Evolutionary conservation across 805 yeast genomes (phyloP).

Genomic region (Metschnikowia bowlesiae): DNA sequence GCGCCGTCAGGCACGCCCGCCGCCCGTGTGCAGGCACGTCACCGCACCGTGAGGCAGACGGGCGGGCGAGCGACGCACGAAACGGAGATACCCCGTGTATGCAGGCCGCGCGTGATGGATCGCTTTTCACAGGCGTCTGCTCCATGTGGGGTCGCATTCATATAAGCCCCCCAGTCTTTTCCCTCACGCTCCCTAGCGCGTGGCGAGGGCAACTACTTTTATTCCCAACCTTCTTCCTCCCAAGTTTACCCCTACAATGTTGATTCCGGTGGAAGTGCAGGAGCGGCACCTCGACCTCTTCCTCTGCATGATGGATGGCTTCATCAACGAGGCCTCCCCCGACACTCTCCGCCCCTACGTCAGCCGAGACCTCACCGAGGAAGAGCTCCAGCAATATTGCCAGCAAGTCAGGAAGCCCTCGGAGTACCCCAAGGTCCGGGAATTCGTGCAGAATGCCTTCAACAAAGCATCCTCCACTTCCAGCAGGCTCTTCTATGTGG

Average conservation of each 20-base stretch:
- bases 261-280: constrained; percentile 13
- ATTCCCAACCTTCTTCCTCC: no score
- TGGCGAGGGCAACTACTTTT: no score
- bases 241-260: neutral
- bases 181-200: neutral
- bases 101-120: neutral
- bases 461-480: constrained; percentile 18
- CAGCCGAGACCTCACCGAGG: constrained; percentile 23
- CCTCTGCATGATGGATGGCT: constrained; percentile 30
- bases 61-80: neutral
- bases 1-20: neutral
- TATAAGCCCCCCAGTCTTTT: constrained; percentile 1
- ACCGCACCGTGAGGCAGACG: no score
- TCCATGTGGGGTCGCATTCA: constrained; percentile 4
- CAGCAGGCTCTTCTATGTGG: constrained; percentile 20
- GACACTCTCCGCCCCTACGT: constrained; percentile 24
- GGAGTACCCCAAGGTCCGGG: constrained; percentile 24
- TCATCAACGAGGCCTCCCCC: constrained; percentile 30
- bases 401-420: constrained; percentile 23
- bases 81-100: neutral
- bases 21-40: neutral
- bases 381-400: constrained; percentile 27
- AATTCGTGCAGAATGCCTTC: constrained; percentile 11
- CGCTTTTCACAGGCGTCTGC: constrained; percentile 2
- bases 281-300: constrained; percentile 26